Evolutionary conservation across 805 yeast genomes (phyloP).

Genomic region (Vanderwaltozyma verrucispora): DNA sequence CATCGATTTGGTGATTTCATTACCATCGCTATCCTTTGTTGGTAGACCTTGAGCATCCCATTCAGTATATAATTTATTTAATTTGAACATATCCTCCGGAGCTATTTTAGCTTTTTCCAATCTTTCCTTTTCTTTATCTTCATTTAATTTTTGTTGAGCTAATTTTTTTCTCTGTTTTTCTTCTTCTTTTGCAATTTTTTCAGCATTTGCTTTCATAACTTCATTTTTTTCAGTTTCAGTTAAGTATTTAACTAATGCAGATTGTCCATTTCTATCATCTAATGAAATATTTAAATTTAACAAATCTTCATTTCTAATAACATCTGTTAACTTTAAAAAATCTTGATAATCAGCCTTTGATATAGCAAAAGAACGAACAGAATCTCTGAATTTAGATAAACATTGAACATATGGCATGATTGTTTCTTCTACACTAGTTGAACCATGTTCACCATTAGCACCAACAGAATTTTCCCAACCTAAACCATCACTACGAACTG

Average conservation of each 20-base stretch:
- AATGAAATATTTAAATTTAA: slow-evolving; percentile 69
- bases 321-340: slow-evolving; percentile 63
- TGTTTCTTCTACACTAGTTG: slow-evolving; percentile 45
- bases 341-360: slow-evolving; percentile 39
- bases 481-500: slow-evolving; percentile 51
- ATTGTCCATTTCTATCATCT: slow-evolving; percentile 76
- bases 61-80: slow-evolving; percentile 44
- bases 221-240: slow-evolving; percentile 59
- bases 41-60: slow-evolving; percentile 90
- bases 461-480: slow-evolving; percentile 62
- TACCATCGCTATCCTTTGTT: slow-evolving; percentile 62
- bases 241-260: slow-evolving; percentile 79
- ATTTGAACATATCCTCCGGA: slow-evolving; percentile 68
- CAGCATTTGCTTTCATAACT: slow-evolving; percentile 43
- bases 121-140: slow-evolving; percentile 53
- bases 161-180: slow-evolving; percentile 34
- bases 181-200: slow-evolving; percentile 40
- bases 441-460: slow-evolving; percentile 14
- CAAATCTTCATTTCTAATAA: slow-evolving; percentile 60
- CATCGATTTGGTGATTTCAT: slow-evolving; percentile 76
- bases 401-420: slow-evolving; percentile 74
- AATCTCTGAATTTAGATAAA: slow-evolving; percentile 71
- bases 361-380: slow-evolving; percentile 66
- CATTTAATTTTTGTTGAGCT: slow-evolving; percentile 44
- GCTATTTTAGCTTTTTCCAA: slow-evolving; percentile 54